These are phyloP conservation scores for Gossypium thurberi DNA, from an alignment of 345 rosid genomes.

Conservation along the genomic window DNA sequence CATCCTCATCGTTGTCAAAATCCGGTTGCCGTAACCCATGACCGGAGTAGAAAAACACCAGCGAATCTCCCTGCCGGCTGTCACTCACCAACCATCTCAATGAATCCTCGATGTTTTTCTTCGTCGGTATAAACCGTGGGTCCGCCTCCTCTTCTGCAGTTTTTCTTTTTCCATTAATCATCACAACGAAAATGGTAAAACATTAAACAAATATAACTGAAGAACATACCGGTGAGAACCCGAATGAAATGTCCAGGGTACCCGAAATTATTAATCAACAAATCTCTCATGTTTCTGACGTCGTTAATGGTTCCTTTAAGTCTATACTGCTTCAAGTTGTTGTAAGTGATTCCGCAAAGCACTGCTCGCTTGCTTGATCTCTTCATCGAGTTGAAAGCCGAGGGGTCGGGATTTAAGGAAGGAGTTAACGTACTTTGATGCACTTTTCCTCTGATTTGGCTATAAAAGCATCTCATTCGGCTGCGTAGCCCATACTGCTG, in stretches of 20 bases:
- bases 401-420: slow-evolving; percentile 11
- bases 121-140: slow-evolving; percentile 28
- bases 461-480: background rate
- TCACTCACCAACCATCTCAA: slow-evolving; percentile 48
- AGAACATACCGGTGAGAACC: slow-evolving; percentile 42
- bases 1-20: slow-evolving; percentile 35
- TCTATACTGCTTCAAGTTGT: slow-evolving; percentile 25
- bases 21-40: slow-evolving; percentile 49
- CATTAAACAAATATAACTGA: background rate
- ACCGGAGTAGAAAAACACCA: slow-evolving; percentile 58
- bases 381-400: background rate
- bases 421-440: background rate
- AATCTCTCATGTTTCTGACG: slow-evolving; percentile 35
- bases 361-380: slow-evolving; percentile 37
- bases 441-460: background rate
- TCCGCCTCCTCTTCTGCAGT: slow-evolving; percentile 33
- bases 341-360: slow-evolving; percentile 44
- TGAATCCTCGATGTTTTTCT: slow-evolving; percentile 35
- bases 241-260: slow-evolving; percentile 26
- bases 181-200: background rate
- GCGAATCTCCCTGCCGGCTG: slow-evolving; percentile 35
- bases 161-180: background rate
- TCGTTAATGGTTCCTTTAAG: slow-evolving; percentile 50
- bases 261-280: slow-evolving; percentile 26
- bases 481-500: background rate